These are phyloP conservation scores for Cladosporium colombiae DNA, from an alignment of 2,329 filamentous ascomycete species.

Conservation along the genomic window DNA sequence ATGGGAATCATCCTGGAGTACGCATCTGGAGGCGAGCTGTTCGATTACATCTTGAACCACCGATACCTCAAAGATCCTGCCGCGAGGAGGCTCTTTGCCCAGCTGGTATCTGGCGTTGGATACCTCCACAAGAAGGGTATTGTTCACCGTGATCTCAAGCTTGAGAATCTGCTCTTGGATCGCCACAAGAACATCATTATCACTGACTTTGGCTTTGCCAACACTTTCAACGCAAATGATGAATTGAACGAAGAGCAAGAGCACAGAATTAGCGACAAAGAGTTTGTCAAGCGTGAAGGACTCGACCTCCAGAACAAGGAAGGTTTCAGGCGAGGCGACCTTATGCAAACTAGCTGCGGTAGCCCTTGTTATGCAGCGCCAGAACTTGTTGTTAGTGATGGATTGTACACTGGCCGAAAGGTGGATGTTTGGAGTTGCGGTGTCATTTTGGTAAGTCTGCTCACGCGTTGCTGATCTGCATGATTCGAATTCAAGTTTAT, in stretches of 20 bases:
- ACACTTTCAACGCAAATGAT: slow-evolving; percentile 89
- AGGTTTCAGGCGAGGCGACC: slow-evolving; percentile 79
- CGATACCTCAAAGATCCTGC: slow-evolving; percentile 93
- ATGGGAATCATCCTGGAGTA: slow-evolving; percentile 99
- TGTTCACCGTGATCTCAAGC: slow-evolving; percentile 92
- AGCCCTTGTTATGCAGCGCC: slow-evolving; percentile 97
- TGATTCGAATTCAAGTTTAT: background rate
- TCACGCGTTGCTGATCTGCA: background rate
- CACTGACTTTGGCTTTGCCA: slow-evolving; percentile 98
- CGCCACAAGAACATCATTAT: slow-evolving; percentile 99
- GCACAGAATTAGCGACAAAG: slow-evolving; percentile 79
- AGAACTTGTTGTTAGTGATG: slow-evolving; percentile 95
- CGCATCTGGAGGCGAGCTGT: slow-evolving; percentile 93
- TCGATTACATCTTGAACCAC: slow-evolving; percentile 97
- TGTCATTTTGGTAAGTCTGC: slow-evolving; percentile 81
- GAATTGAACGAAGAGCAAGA: slow-evolving; percentile 90
- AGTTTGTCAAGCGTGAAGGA: slow-evolving; percentile 83
- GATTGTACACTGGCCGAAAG: slow-evolving; percentile 93
- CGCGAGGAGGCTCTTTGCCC: slow-evolving; percentile 87
- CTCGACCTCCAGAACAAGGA: slow-evolving; percentile 69
- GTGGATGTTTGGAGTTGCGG: slow-evolving; percentile 99
- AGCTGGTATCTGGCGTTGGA: slow-evolving; percentile 92
- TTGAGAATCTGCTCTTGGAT: slow-evolving; percentile 93
- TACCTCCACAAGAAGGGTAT: slow-evolving; percentile 99
- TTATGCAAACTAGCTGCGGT: slow-evolving; percentile 99